Conservation (phyloP, 768 basidiomycete species). For the Tubosaeta sp. region DNA sequence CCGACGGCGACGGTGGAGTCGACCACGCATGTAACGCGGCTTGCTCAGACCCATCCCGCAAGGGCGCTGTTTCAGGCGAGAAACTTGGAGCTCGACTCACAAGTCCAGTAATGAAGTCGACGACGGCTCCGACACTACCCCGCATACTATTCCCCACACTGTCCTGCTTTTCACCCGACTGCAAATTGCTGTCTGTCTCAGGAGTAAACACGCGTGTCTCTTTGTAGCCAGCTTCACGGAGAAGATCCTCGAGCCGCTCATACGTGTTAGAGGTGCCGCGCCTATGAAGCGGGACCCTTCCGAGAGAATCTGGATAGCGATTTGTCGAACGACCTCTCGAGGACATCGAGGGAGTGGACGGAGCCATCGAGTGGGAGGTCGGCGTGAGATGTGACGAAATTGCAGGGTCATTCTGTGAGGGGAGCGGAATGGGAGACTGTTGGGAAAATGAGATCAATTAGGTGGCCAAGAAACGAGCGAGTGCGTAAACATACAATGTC, state of each 20-base stretch:
- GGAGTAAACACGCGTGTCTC: slow-evolving; percentile 90
- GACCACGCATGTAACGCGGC: slow-evolving; percentile 14
- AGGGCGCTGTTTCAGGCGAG: slow-evolving; percentile 14
- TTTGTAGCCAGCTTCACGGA: slow-evolving; percentile 87
- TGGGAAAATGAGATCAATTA: slow-evolving; percentile 11
- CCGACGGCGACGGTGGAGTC: slow-evolving; percentile 25
- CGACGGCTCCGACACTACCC: slow-evolving; percentile 48
- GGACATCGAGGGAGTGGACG: slow-evolving; percentile 39
- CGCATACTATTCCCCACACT: slow-evolving; percentile 37
- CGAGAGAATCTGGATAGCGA: slow-evolving; percentile 56
- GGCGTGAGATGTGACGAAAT: slow-evolving; percentile 10
- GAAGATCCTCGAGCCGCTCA: slow-evolving; percentile 79
- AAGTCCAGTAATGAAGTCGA: slow-evolving; percentile 62
- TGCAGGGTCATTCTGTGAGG: slow-evolving; percentile 4
- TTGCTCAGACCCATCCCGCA: slow-evolving; percentile 3
- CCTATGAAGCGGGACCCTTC: slow-evolving; percentile 70
- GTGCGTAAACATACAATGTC: slow-evolving; percentile 14
- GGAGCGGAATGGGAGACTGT: slow-evolving; percentile 10
- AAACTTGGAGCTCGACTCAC: slow-evolving; percentile 34
- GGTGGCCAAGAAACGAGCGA: background rate
- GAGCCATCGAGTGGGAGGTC: slow-evolving; percentile 1
- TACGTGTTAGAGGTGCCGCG: slow-evolving; percentile 78
- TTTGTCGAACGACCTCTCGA: slow-evolving; percentile 36
- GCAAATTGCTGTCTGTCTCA: slow-evolving; percentile 55
- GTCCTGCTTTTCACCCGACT: slow-evolving; percentile 23